Evolutionary conservation across 768 basidiomycete genomes (phyloP), one percentile per base, ranked within the genome.

Genomic region (Galerina marginata): DNA sequence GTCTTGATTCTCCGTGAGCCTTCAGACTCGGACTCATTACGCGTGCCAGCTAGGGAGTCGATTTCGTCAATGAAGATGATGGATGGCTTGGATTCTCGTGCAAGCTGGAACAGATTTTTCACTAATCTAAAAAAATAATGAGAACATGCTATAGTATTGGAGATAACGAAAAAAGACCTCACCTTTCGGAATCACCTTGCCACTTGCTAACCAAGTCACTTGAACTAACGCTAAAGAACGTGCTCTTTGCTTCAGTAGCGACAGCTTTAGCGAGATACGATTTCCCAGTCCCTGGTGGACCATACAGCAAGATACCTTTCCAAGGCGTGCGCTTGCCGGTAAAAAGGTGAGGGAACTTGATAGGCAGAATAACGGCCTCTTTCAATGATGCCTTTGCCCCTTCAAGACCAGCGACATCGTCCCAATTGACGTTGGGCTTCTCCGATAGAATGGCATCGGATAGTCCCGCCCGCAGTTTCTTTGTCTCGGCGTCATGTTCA

Each of bases 1-100:
- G 96, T 98, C 83, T 98, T 99, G 73, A 99, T 98, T 38, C 96
- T 85, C 65, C 96, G 79, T n/a, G 93, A 93, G 4, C 96, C 97
- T 71, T 99, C 97, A 0, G 93, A 95, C 74, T 99, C 96, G n/a
- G 91, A 91, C 74, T 99, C 97, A 59, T 92, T 96, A 67, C 97
- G 86, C 20, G 95, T 91, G 1, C 97, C 94, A 5, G 95, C 92
- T 52, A 99, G 81, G 9, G 96, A 98, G 75, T 99, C 97, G 45
- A 99, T 93, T 74, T 99, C 97, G 71, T 99, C 97, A 70, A 99
- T 92, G 73, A 99, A 99, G 75, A 99, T 98, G 75, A 99, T 99
- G 1, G 96, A 88, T 0, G 97, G 97, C 72, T 98, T 99, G 59
- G 87, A 87, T 73, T 99, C 96, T 54, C 97, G 86, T 1, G 97